These are phyloP conservation scores for Peziza echinospora DNA, from an alignment of 495 filamentous ascomycete genomes.

Conservation along the genomic window DNA sequence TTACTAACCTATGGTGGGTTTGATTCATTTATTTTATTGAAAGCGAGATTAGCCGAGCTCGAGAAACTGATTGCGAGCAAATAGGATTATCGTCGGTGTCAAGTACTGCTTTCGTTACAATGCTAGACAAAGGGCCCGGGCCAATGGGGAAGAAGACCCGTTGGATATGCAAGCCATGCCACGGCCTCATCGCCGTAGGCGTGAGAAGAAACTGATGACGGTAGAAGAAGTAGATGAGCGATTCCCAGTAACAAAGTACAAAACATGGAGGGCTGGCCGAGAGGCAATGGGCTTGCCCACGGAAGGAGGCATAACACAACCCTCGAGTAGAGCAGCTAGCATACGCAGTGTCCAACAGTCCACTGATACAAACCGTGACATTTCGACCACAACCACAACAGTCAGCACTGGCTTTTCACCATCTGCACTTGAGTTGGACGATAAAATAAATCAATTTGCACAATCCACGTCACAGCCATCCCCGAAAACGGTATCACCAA, in stretches of 20 bases:
- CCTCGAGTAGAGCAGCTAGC: constrained; percentile 46
- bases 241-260: constrained; percentile 90
- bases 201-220: constrained; percentile 95
- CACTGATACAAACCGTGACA: not conserved
- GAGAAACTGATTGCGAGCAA: constrained; percentile 8
- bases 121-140: constrained; percentile 63
- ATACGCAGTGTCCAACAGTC: constrained; percentile 40
- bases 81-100: constrained; percentile 96
- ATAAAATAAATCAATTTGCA: not conserved
- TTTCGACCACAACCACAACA: not conserved
- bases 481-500: constrained; percentile 9
- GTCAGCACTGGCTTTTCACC: not conserved
- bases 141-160: constrained; percentile 65
- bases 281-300: constrained; percentile 66
- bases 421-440: not conserved
- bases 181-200: constrained; percentile 52
- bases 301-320: constrained; percentile 61
- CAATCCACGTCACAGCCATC: constrained; percentile 5
- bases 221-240: constrained; percentile 98
- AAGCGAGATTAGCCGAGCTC: too few relatives aligned
- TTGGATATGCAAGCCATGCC: constrained; percentile 69
- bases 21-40: too few relatives aligned
- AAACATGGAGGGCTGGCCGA: constrained; percentile 69
- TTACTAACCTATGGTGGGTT: constrained; percentile 89
- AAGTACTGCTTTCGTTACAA: constrained; percentile 99